A percentile compares a stretch with the other conserved stretches of the same genome.
Evolutionary conservation across 208 protist species (phyloP).

Genomic region (Trypanosoma platydactyli): DNA sequence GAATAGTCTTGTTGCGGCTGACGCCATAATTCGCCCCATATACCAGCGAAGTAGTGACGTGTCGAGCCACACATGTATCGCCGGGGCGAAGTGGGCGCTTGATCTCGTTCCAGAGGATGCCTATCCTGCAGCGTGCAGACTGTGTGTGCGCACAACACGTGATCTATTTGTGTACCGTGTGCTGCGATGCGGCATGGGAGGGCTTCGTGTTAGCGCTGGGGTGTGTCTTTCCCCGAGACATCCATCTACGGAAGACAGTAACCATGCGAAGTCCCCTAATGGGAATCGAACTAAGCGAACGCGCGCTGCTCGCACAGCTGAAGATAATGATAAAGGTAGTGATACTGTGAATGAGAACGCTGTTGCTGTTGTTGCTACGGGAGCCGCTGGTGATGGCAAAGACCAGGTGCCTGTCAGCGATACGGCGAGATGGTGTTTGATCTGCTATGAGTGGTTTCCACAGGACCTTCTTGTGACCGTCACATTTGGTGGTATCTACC

Average conservation of each 20-base stretch:
- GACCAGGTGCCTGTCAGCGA: background rate
- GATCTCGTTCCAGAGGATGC: constrained; percentile 47
- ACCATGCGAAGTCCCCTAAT: background rate
- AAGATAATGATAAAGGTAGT: background rate
- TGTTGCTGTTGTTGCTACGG: background rate
- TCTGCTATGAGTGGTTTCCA: constrained; percentile 65
- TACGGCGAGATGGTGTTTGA: constrained; percentile 13
- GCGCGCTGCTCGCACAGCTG: background rate
- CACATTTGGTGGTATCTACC: constrained; percentile 45
- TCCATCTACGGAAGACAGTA: background rate
- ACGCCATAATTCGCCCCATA: constrained; percentile 24
- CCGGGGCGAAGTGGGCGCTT: constrained; percentile 63
- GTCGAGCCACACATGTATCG: constrained; percentile 5
- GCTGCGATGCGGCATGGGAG: constrained; percentile 31
- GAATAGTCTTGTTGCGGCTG: constrained; percentile 34
- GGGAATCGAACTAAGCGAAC: constrained; percentile 8
- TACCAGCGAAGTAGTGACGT: background rate
- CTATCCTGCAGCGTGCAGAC: constrained; percentile 60
- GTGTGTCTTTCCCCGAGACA: constrained; percentile 14
- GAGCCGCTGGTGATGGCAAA: background rate
- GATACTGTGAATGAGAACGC: background rate
- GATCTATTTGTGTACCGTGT: constrained; percentile 80
- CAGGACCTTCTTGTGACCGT: constrained; percentile 62
- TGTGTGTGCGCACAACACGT: constrained; percentile 66
- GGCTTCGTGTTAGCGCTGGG: constrained; percentile 13